Percentiles rank a stretch among this genome's conserved stretches.
phyloP scores from a whole-genome alignment of 306 rosid species.

The Malus fusca region DNA sequence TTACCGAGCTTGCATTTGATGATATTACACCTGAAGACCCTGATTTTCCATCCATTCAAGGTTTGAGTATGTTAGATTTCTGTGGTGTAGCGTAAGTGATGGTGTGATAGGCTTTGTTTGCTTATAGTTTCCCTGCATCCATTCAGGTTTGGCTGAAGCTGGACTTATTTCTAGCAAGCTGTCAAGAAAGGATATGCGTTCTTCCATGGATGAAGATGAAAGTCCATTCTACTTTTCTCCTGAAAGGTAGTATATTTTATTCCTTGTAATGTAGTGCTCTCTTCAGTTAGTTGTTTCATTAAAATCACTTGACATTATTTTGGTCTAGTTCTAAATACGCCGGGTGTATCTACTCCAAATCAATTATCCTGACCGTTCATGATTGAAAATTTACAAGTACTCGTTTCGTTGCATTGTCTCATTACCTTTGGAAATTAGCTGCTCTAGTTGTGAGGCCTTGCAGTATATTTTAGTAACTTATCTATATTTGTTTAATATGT shows the following conservation, averaged over 20 bases:
- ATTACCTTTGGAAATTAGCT: not conserved
- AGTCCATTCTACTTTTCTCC: conserved; percentile 66
- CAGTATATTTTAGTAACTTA: not conserved
- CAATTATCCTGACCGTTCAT: not conserved
- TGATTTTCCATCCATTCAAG: conserved; percentile 94
- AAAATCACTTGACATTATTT: not conserved
- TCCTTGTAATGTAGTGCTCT: not conserved
- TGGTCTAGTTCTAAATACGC: not conserved
- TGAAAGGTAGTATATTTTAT: conserved; percentile 41
- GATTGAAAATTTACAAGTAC: not conserved
- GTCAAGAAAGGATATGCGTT: conserved; percentile 60
- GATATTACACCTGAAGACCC: conserved; percentile 84
- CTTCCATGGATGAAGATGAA: conserved; percentile 54
- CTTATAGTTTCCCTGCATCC: conserved; percentile 12
- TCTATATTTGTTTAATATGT: not conserved
- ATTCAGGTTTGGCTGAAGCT: conserved; percentile 95
- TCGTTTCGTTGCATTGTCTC: not conserved
- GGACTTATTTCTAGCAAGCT: conserved; percentile 95
- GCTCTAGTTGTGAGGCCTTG: not conserved
- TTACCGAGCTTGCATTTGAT: conserved; percentile 89
- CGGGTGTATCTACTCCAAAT: not conserved
- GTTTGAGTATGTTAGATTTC: conserved; percentile 31
- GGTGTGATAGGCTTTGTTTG: not conserved
- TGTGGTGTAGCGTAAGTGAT: not conserved
- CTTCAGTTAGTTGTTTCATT: not conserved